Evolutionary conservation across 192 early-diverging fungal genomes (phyloP).

Genomic region (Backusella circina): DNA sequence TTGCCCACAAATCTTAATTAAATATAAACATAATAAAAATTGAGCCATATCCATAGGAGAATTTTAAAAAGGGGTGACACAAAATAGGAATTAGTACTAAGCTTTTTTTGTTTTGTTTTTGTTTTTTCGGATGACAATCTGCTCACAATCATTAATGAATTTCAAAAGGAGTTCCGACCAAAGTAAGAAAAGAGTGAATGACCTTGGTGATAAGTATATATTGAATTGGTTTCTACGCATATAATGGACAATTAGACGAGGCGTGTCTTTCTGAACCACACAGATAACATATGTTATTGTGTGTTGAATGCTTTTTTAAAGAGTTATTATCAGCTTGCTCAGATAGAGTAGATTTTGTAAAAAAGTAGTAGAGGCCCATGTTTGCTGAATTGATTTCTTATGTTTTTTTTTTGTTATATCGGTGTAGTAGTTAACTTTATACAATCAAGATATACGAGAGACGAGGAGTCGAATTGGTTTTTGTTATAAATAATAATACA

Average conservation of each 20-base stretch:
- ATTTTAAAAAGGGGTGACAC: neutral
- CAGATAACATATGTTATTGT: neutral
- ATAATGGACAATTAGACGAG: neutral
- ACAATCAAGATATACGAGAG: neutral
- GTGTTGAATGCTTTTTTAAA: neutral
- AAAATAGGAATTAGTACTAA: neutral
- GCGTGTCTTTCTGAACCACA: neutral
- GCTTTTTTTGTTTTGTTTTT: slow-evolving; percentile 2
- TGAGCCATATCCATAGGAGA: slow-evolving; percentile 5
- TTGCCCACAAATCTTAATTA: slow-evolving; percentile 2
- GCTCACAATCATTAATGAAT: neutral
- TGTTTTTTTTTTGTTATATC: neutral
- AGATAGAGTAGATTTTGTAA: neutral
- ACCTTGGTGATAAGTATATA: neutral
- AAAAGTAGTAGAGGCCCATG: neutral
- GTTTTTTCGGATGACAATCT: slow-evolving; percentile 4
- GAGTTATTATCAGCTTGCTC: neutral
- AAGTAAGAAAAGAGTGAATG: neutral
- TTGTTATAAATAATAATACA: neutral
- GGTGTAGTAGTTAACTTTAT: neutral
- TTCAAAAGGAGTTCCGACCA: neutral
- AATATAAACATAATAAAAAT: slow-evolving; percentile 6
- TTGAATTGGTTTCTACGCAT: neutral
- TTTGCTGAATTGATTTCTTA: neutral
- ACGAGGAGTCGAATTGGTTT: neutral